Conservation (phyloP, 2,329 filamentous ascomycete genomes). For the Ampelomyces quisqualis region DNA sequence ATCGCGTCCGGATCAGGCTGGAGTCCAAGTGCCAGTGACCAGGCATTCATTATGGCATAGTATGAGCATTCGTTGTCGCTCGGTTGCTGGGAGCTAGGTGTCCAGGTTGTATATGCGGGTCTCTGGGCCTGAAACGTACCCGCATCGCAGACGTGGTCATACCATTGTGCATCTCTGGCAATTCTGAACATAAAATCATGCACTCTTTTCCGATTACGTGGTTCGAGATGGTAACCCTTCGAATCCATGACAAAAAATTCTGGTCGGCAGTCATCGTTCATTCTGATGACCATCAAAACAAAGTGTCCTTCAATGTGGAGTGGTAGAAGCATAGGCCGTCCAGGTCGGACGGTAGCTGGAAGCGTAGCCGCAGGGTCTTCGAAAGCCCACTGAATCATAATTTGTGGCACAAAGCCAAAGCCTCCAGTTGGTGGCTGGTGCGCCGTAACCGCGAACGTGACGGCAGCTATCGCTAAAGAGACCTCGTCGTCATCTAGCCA, state of each 20-base stretch:
- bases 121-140: too few species aligned
- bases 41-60: slow-evolving; percentile 22
- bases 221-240: not conserved
- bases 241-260: slow-evolving; percentile 15
- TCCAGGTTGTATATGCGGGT: slow-evolving; percentile 3
- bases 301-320: slow-evolving; percentile 1
- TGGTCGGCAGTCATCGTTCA: slow-evolving; percentile 2
- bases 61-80: slow-evolving; percentile 14
- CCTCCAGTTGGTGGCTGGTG: not conserved
- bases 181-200: not conserved
- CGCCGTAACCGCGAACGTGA: slow-evolving; percentile 12
- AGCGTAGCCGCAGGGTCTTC: too few species aligned
- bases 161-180: not conserved
- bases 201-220: not conserved
- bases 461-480: slow-evolving; percentile 7
- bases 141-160: not conserved
- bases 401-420: not conserved
- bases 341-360: slow-evolving; percentile 9
- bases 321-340: slow-evolving; percentile 13
- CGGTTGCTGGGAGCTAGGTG: slow-evolving; percentile 6
- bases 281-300: slow-evolving; percentile 14
- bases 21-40: slow-evolving; percentile 24
- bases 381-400: not conserved
- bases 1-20: slow-evolving; percentile 6
- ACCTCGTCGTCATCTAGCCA: slow-evolving; percentile 5